phyloP scores from a whole-genome alignment of 192 early-diverging fungal genomes.

The Coemansia erecta region DNA sequence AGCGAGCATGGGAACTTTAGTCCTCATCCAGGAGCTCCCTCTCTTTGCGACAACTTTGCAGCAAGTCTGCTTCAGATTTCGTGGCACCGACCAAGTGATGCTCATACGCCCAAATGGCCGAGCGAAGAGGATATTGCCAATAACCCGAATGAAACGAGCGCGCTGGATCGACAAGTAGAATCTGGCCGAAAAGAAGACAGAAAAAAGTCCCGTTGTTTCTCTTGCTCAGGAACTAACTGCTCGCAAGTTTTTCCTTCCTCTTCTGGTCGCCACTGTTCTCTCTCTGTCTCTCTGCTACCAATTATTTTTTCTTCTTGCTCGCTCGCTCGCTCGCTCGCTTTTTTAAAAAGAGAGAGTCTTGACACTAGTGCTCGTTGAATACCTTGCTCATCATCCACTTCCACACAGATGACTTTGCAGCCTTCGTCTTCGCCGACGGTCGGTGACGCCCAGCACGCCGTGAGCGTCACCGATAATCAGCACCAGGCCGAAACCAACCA shows the following conservation, averaged over 20 bases:
- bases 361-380: no score
- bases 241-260: neutral
- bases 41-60: no score
- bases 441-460: constrained; percentile 51
- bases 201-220: neutral
- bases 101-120: no score
- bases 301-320: neutral
- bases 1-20: no score
- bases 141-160: no score
- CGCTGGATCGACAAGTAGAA: no score
- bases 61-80: no score
- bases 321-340: neutral
- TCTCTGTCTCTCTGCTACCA: no score
- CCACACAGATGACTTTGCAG: constrained; percentile 4
- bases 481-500: constrained; percentile 38
- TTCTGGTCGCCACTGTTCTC: neutral
- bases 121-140: no score
- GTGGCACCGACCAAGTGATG: no score
- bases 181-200: no score
- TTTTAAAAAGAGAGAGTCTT: neutral
- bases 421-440: constrained; percentile 41
- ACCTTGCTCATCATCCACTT: neutral
- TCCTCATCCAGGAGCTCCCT: no score
- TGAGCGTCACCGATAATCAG: constrained; percentile 52
- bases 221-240: neutral